Conservation (phyloP, 768 basidiomycete genomes). For the Sporobolomyces roseus region DNA sequence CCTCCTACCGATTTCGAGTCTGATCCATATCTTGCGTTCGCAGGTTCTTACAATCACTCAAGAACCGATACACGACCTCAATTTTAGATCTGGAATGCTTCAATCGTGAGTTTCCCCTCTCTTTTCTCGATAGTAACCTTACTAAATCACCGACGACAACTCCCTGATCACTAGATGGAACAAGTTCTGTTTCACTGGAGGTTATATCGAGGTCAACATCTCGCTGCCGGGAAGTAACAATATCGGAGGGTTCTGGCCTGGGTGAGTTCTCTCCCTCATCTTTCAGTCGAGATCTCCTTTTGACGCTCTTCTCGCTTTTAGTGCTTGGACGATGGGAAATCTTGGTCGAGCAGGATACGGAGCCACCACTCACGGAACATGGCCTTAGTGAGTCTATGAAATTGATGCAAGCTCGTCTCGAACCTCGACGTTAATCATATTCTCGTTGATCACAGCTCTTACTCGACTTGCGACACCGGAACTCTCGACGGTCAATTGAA, state of each 20-base stretch:
- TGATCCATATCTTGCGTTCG: background rate
- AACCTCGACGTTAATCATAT: slow-evolving; percentile 13
- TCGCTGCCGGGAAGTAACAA: slow-evolving; percentile 35
- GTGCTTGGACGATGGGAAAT: slow-evolving; percentile 52
- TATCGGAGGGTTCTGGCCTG: slow-evolving; percentile 29
- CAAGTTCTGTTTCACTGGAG: slow-evolving; percentile 79
- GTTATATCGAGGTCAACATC: slow-evolving; percentile 64
- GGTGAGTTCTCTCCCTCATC: background rate
- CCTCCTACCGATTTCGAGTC: background rate
- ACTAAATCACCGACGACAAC: too few species aligned
- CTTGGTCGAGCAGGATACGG: slow-evolving; percentile 82
- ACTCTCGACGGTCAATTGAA: slow-evolving; percentile 77
- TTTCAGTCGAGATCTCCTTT: background rate
- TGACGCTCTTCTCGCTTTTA: too few species aligned
- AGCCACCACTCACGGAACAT: slow-evolving; percentile 73
- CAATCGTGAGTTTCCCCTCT: slow-evolving; percentile 79
- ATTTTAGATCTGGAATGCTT: slow-evolving; percentile 71
- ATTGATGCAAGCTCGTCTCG: background rate
- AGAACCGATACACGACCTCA: slow-evolving; percentile 69
- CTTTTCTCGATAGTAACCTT: too few species aligned
- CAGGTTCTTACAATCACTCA: slow-evolving; percentile 63
- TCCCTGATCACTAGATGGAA: background rate
- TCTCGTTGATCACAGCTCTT: slow-evolving; percentile 61
- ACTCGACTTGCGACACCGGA: slow-evolving; percentile 79
- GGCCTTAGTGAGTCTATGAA: slow-evolving; percentile 47